Evolutionary conservation across 495 filamentous ascomycete species (phyloP), one percentile per base, ranked within the genome.

Genomic region (Penicillium parvum): DNA sequence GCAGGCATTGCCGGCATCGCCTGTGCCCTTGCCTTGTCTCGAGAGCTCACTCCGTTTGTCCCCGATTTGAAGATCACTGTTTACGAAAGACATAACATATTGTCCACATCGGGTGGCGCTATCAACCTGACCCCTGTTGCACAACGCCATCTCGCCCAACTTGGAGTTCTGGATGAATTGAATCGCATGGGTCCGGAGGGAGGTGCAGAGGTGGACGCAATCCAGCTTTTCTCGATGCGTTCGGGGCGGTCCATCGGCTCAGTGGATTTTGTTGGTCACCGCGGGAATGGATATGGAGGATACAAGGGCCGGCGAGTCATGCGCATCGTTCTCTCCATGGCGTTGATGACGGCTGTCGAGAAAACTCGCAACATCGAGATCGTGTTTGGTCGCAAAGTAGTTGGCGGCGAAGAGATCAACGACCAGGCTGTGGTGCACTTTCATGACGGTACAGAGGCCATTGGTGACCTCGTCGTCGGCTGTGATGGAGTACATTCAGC

Each of bases 401-500:
- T 58, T 9, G 49, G 48, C 4, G 63, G 64, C 34, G 53, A 71
- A 9, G 75, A 77, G 37, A 45, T 51, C 2, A 52, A 54, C 1
- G 51, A 68, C 27, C 52, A 61, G 15, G 74, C 78, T 1, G 61
- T 61, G 6, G 50, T 78, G 10, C 55, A 62, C 18, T 82, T 84
- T 52, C 55, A 69, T 19, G 74, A 77, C 51, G 72, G 73, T 3
- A 64, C 64, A 0, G 55, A 59, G 3, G 72, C 65, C 0, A 57
- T 59, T 17, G 77, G 67, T 0, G 75, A 83, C 41, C 52, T 83
- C 4, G 59, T 83, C 2, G 54, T 83, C 6, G 80, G 78, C 32
- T 82, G 78, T 53, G 81, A 84, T 47, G 81, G 81, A 4, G 77
- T 83, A n/a, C 75, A 80, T 57, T 83, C 78, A 1, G 65, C 66